phyloP scores from a whole-genome alignment of 768 basidiomycete species.

The Lactarius indigo region DNA sequence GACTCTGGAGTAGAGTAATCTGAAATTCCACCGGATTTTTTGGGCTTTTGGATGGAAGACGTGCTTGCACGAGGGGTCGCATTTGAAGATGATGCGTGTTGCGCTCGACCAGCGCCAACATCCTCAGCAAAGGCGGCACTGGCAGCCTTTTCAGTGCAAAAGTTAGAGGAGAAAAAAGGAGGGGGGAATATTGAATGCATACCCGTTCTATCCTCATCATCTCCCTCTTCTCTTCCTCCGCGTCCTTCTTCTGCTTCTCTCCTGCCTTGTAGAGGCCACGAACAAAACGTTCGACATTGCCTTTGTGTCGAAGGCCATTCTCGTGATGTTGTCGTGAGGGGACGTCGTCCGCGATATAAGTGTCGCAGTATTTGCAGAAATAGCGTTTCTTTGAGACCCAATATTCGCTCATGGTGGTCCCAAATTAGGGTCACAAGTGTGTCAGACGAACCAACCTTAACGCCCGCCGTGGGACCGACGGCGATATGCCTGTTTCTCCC shows the following conservation, averaged over 20 bases:
- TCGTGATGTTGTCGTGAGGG: conserved; percentile 92
- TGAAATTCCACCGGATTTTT: conserved; percentile 62
- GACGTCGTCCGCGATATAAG: conserved; percentile 94
- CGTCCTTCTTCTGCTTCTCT: conserved; percentile 80
- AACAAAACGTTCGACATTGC: conserved; percentile 90
- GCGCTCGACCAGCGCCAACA: conserved; percentile 59
- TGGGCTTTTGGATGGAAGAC: conserved; percentile 30
- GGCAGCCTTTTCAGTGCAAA: conserved; percentile 53
- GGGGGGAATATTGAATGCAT: conserved; percentile 22
- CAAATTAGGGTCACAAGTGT: background rate
- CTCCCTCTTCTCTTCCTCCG: conserved; percentile 82
- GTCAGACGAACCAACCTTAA: background rate
- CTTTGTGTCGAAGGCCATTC: conserved; percentile 89
- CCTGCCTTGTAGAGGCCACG: conserved; percentile 90
- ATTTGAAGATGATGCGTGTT: conserved; percentile 28
- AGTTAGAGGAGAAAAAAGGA: conserved; percentile 9
- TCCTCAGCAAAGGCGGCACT: conserved; percentile 77
- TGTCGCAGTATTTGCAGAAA: conserved; percentile 96
- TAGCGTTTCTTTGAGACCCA: conserved; percentile 94
- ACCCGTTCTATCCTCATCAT: conserved; percentile 86
- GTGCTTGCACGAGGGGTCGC: conserved; percentile 26
- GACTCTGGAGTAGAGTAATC: conserved; percentile 89
- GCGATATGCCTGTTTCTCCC: background rate
- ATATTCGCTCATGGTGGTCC: conserved; percentile 71
- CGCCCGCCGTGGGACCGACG: too few relatives aligned